Evolutionary conservation across 306 rosid genomes (phyloP), one percentile per base, ranked within the genome.

Genomic region (Clitoria ternatea): DNA sequence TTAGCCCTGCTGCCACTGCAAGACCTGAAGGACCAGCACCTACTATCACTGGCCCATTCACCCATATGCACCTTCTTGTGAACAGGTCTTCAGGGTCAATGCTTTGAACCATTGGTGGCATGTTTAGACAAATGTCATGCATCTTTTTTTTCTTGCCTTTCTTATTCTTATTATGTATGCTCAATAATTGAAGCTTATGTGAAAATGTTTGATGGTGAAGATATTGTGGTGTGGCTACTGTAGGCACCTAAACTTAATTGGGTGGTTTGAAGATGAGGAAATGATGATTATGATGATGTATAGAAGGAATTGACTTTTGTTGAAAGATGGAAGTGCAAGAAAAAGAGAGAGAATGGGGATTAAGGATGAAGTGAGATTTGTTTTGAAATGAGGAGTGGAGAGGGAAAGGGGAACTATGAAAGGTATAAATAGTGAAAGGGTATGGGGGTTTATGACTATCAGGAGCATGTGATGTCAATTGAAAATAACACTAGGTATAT

Each of bases 11-110:
- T 10, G 88, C 97, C 5, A 87, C 97, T 0, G 98, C 97, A 18
- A 94, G 79, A 13, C 98, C 98, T 0, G 98, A 94, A 0, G 98
- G 98, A 12, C 98, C 96, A 0, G 95, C 94, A 5, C 98, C 98
- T 7, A 85, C 85, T n/a, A 94, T 84, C 36, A 94, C 89, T 0
- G 98, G 96, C 4, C 97, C 98, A 40, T 89, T 83, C 19, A 87
- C 97, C 92, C 88, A 90, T 19, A 86, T 78, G 72, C 96, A 85
- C 1, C 83, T 76, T 32, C 75, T 80, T 54, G 83, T 59, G 57
- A 90, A 80, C 0, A 84, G 53, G 27, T 70, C 72, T n/a, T 80
- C 84, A 0, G 86, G 82, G 39, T 81, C 77, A 1, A 76, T 79
- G 26, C 47, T 59, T 61, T 67, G 77, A 32, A 70, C 73, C 83